These are phyloP conservation scores for Gypsophila paniculata DNA, from an alignment of 179 eudicot species.

Conservation along the genomic window DNA sequence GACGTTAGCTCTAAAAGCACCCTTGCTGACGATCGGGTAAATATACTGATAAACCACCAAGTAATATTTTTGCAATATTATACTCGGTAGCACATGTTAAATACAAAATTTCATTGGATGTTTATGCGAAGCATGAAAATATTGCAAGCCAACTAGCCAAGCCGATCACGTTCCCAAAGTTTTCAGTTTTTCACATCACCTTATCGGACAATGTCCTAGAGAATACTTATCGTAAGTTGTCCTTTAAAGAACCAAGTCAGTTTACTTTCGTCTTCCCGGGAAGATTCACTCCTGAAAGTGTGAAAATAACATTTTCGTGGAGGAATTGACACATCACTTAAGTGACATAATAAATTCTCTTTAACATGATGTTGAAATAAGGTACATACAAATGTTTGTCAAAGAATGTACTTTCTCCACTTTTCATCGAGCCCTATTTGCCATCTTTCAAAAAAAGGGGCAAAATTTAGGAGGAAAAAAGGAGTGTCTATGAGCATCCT, in stretches of 20 bases:
- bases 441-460: no score
- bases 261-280: not conserved
- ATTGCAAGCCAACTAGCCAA: not conserved
- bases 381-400: no score
- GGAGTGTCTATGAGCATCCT: no score
- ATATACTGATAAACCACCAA: not conserved
- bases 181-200: not conserved
- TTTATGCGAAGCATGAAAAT: not conserved
- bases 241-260: no score
- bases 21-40: not conserved
- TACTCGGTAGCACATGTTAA: slow-evolving; percentile 8
- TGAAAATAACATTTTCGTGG: not conserved
- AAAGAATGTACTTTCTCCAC: no score
- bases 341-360: not conserved
- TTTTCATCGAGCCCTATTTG: no score
- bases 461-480: no score
- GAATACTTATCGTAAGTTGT: not conserved
- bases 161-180: not conserved
- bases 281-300: not conserved
- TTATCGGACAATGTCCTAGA: not conserved
- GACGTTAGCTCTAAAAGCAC: not conserved
- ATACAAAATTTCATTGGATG: not conserved
- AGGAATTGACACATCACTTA: not conserved
- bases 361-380: not conserved
- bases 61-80: not conserved